Percentiles rank a stretch among this genome's conserved stretches.
phyloP scores from a whole-genome alignment of 176 grass and related monocot genomes.

The Puya raimondii region DNA sequence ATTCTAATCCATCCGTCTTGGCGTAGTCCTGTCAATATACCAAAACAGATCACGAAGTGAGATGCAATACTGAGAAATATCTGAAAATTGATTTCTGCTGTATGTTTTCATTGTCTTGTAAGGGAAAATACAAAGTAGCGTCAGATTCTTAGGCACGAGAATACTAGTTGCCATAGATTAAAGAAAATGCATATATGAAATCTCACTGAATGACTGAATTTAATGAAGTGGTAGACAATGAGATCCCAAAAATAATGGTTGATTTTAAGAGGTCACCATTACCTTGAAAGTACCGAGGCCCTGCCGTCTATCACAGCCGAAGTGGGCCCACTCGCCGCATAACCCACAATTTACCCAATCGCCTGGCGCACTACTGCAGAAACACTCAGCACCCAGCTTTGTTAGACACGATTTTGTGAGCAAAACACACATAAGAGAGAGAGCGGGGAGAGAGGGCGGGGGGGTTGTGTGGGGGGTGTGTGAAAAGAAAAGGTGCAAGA shows the following conservation, averaged over 20 bases:
- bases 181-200: too few relatives aligned
- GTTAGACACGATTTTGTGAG: slow-evolving; percentile 1
- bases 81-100: too few relatives aligned
- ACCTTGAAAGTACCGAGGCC: slow-evolving; percentile 69
- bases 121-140: too few relatives aligned
- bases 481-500: neutral
- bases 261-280: neutral
- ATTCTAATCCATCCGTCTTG: slow-evolving; percentile 61
- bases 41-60: slow-evolving; percentile 23
- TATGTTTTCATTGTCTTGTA: too few relatives aligned
- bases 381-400: neutral
- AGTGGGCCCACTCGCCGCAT: slow-evolving; percentile 72
- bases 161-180: too few relatives aligned
- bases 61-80: neutral
- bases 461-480: too few relatives aligned
- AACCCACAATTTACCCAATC: slow-evolving; percentile 76
- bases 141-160: too few relatives aligned
- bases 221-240: too few relatives aligned
- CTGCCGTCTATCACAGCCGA: slow-evolving; percentile 69
- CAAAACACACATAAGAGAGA: neutral
- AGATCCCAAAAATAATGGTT: too few relatives aligned
- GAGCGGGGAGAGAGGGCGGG: too few relatives aligned
- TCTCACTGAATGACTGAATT: too few relatives aligned
- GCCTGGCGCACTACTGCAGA: slow-evolving; percentile 54
- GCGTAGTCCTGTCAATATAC: slow-evolving; percentile 52